Percentiles rank a stretch among this genome's conserved stretches.
Evolutionary conservation across 2,329 filamentous ascomycete genomes (phyloP).

Genomic region (Aspergillus versicolor): DNA sequence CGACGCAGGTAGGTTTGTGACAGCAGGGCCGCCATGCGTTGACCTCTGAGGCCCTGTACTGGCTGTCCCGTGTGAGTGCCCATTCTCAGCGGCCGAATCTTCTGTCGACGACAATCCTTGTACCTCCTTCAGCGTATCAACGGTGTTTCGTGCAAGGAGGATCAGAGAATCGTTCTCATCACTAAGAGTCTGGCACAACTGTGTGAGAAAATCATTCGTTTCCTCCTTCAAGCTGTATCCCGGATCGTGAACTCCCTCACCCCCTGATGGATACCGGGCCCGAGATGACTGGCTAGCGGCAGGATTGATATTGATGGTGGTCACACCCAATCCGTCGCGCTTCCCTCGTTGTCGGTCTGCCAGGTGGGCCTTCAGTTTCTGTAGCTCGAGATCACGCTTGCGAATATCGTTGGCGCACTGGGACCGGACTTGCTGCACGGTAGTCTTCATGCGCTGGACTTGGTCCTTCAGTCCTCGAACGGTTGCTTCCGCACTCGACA

Average conservation of each 20-base stretch:
- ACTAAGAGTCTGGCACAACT: conserved; percentile 76
- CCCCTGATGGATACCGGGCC: conserved; percentile 28
- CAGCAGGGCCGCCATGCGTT: conserved; percentile 25
- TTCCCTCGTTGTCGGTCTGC: conserved; percentile 64
- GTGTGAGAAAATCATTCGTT: conserved; percentile 86
- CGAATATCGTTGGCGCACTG: conserved; percentile 89
- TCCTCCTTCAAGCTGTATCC: conserved; percentile 75
- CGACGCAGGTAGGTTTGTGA: conserved; percentile 53
- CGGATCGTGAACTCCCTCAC: conserved; percentile 51
- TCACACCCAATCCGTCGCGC: conserved; percentile 53
- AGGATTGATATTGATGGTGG: conserved; percentile 48
- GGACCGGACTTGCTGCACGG: conserved; percentile 78
- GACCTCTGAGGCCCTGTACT: conserved; percentile 24
- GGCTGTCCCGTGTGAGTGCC: conserved; percentile 28
- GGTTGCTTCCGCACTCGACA: conserved; percentile 71
- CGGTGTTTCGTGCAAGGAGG: conserved; percentile 67
- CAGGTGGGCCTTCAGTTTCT: conserved; percentile 83
- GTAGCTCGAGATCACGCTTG: conserved; percentile 85
- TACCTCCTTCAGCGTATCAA: conserved; percentile 64
- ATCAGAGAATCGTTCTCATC: conserved; percentile 89
- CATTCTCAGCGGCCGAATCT: conserved; percentile 28
- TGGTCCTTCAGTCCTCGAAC: conserved; percentile 82
- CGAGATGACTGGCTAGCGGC: conserved; percentile 35
- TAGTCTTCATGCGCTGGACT: conserved; percentile 71
- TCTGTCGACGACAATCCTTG: conserved; percentile 49